Percentiles rank a stretch among this genome's conserved stretches.
phyloP scores from a whole-genome alignment of 2,329 filamentous ascomycete species.

The Lithohypha guttulata region DNA sequence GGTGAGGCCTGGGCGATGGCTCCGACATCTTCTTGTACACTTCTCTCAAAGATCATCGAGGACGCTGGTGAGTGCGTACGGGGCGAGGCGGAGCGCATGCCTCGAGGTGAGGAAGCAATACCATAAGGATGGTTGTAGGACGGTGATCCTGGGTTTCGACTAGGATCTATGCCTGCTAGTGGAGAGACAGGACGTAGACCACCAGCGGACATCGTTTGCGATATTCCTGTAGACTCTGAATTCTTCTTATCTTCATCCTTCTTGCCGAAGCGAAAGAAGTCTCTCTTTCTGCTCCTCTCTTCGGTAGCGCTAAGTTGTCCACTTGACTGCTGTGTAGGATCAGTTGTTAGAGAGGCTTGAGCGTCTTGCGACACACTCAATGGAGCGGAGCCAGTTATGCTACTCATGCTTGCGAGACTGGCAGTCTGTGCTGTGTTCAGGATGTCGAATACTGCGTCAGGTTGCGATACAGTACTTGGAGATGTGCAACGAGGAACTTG shows the following conservation, averaged over 20 bases:
- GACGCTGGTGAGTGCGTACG: constrained; percentile 66
- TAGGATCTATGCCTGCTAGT: constrained; percentile 26
- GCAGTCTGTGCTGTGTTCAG: too few relatives aligned
- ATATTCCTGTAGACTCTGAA: constrained; percentile 14
- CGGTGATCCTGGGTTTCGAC: constrained; percentile 37
- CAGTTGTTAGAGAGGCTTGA: constrained; percentile 14
- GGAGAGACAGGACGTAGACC: constrained; percentile 23
- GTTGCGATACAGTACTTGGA: too few relatives aligned
- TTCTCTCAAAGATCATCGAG: constrained; percentile 78
- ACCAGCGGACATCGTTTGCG: constrained; percentile 19
- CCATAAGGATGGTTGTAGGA: constrained; percentile 24
- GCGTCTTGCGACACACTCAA: constrained; percentile 10
- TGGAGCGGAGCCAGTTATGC: background rate
- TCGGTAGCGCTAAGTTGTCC: constrained; percentile 6
- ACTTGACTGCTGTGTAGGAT: constrained; percentile 4
- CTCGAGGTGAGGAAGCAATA: constrained; percentile 53
- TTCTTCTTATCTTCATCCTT: constrained; percentile 37
- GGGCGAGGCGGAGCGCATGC: constrained; percentile 58
- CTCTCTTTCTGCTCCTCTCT: constrained; percentile 42
- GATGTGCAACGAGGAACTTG: too few relatives aligned
- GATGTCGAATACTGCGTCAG: too few relatives aligned
- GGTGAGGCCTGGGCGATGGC: constrained; percentile 60
- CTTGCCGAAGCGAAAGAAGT: constrained; percentile 52
- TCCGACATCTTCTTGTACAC: constrained; percentile 75
- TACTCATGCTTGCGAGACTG: background rate